Conservation (phyloP, 2,329 filamentous ascomycete species). For the Aureobasidium sp. region DNA sequence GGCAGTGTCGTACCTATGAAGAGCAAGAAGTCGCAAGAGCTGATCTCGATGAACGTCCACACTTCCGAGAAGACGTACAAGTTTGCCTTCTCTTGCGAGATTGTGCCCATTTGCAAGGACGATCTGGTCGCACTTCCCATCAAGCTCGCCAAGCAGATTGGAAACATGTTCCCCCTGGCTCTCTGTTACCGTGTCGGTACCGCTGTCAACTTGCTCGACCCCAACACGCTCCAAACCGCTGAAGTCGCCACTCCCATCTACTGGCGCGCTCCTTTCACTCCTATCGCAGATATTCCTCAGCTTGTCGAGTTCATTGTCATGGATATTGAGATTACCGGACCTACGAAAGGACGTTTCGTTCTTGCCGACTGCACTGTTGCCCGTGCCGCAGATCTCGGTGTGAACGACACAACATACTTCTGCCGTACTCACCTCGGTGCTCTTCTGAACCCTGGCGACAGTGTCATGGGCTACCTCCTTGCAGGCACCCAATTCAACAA, state of each 20-base stretch:
- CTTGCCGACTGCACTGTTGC: slow-evolving; percentile 85
- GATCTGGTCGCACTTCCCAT: slow-evolving; percentile 91
- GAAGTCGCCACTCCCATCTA: slow-evolving; percentile 78
- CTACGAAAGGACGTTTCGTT: slow-evolving; percentile 69
- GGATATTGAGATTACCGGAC: slow-evolving; percentile 73
- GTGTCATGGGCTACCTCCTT: slow-evolving; percentile 88
- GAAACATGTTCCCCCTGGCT: slow-evolving; percentile 81
- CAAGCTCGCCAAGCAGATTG: slow-evolving; percentile 75
- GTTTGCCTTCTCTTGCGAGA: slow-evolving; percentile 80
- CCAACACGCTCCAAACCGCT: slow-evolving; percentile 81
- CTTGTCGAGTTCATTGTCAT: slow-evolving; percentile 90
- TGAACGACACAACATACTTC: slow-evolving; percentile 83
- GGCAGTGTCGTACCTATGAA: slow-evolving; percentile 72
- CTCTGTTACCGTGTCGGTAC: slow-evolving; percentile 87
- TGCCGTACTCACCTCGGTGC: slow-evolving; percentile 83
- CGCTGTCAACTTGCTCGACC: slow-evolving; percentile 81
- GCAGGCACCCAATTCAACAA: slow-evolving; percentile 91
- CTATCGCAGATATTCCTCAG: slow-evolving; percentile 75
- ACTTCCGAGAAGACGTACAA: slow-evolving; percentile 90
- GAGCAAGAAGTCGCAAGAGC: slow-evolving; percentile 78
- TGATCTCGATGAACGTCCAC: slow-evolving; percentile 90
- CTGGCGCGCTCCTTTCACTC: slow-evolving; percentile 82
- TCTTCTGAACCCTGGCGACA: slow-evolving; percentile 81
- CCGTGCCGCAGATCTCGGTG: slow-evolving; percentile 75
- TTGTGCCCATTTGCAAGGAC: slow-evolving; percentile 95